Percentiles rank a stretch among this genome's conserved stretches.
phyloP scores from a whole-genome alignment of 805 yeast species.

The Candida piceae region DNA sequence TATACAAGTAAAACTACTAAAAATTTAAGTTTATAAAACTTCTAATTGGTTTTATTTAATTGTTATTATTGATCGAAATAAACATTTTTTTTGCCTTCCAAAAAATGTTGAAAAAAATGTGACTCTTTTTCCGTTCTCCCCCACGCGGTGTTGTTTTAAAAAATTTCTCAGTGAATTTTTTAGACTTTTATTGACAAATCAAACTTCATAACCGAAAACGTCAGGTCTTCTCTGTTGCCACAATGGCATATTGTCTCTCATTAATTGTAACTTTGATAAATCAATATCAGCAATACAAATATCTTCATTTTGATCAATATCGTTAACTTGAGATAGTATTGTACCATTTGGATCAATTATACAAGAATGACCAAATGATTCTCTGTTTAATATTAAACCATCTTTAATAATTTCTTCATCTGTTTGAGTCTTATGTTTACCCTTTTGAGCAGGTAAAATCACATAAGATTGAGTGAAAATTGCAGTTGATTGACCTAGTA shows the following conservation, averaged over 20 bases:
- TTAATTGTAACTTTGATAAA: slow-evolving; percentile 37
- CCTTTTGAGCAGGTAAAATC: slow-evolving; percentile 85
- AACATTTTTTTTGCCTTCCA: no score
- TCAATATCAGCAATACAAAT: slow-evolving; percentile 67
- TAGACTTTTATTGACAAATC: background rate
- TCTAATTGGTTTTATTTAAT: no score
- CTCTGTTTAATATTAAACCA: slow-evolving; percentile 39
- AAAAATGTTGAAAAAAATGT: no score
- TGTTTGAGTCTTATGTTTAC: slow-evolving; percentile 56
- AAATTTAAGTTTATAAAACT: no score
- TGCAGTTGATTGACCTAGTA: slow-evolving; percentile 78
- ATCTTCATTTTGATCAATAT: slow-evolving; percentile 33
- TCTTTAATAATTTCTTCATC: slow-evolving; percentile 30
- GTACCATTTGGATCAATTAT: slow-evolving; percentile 93
- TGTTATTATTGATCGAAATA: no score
- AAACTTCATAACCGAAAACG: slow-evolving; percentile 42
- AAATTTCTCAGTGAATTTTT: no score
- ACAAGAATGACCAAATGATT: slow-evolving; percentile 82
- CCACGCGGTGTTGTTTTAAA: no score
- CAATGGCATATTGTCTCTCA: slow-evolving; percentile 72
- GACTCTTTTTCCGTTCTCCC: no score
- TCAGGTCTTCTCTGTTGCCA: slow-evolving; percentile 67
- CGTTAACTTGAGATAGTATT: slow-evolving; percentile 55
- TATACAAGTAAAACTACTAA: no score
- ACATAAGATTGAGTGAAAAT: slow-evolving; percentile 85